Evolutionary conservation across 2,329 filamentous ascomycete species (phyloP).

Genomic region (Pseudogymnoascus sp.): DNA sequence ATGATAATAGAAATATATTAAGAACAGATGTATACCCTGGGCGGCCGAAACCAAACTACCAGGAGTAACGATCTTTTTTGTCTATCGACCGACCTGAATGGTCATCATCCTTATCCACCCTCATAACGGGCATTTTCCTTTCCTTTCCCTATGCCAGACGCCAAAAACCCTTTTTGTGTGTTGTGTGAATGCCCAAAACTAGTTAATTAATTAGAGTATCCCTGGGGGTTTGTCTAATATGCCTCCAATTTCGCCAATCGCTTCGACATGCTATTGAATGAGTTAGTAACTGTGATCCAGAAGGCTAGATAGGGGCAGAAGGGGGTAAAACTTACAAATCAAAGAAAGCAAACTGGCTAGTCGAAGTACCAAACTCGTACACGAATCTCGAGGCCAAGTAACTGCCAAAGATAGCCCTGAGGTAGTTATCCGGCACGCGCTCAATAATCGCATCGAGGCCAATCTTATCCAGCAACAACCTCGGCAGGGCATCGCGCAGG

Average conservation of each 20-base stretch:
- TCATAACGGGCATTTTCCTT: not conserved
- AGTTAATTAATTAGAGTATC: not conserved
- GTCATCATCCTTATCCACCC: not conserved
- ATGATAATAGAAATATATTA: constrained; percentile 2
- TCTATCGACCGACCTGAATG: not conserved
- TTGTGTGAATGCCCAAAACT: not conserved
- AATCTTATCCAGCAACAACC: constrained; percentile 78
- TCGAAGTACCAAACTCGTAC: constrained; percentile 86
- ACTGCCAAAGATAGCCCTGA: constrained; percentile 91
- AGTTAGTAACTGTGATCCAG: constrained; percentile 17
- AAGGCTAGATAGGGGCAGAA: constrained; percentile 14
- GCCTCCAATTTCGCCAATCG: constrained; percentile 45
- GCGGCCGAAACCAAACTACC: not conserved
- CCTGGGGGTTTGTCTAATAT: not conserved
- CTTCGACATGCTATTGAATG: constrained; percentile 52
- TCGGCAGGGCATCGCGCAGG: constrained; percentile 76
- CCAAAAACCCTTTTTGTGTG: not conserved
- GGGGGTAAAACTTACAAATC: constrained; percentile 66
- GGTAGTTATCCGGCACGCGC: constrained; percentile 84
- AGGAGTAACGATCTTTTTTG: not conserved
- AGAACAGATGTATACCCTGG: not conserved
- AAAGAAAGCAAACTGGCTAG: constrained; percentile 96
- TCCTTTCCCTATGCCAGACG: not conserved
- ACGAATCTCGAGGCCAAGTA: constrained; percentile 94
- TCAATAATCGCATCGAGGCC: constrained; percentile 80